Percentiles rank a stretch among this genome's conserved stretches.
Conservation (phyloP, 192 early-diverging fungal genomes). For the Physocladia obscura region DNA sequence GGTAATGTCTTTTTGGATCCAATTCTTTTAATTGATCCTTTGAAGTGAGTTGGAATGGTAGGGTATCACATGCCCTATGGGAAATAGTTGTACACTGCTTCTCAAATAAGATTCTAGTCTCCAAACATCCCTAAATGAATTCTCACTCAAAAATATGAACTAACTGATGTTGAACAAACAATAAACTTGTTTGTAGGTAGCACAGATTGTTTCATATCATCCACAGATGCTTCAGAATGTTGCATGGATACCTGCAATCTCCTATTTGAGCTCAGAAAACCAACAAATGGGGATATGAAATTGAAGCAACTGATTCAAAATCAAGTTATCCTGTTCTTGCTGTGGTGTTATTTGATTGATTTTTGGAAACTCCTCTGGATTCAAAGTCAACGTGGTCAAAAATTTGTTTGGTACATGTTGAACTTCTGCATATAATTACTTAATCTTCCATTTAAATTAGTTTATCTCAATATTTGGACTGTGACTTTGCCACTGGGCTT, state of each 20-base stretch:
- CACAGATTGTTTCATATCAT: conserved; percentile 6
- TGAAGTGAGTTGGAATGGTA: too few species aligned
- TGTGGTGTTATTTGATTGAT: conserved; percentile 5
- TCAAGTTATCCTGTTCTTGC: conserved; percentile 11
- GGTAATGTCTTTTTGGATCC: too few species aligned
- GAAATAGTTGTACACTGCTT: too few species aligned
- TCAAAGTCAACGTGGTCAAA: neutral
- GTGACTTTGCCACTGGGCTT: neutral
- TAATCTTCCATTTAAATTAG: neutral
- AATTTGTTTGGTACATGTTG: neutral
- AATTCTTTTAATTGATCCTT: too few species aligned
- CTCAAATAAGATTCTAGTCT: neutral
- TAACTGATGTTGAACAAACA: neutral
- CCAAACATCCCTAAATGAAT: neutral
- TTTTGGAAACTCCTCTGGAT: conserved; percentile 11
- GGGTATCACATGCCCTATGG: too few species aligned
- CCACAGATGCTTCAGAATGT: conserved; percentile 5
- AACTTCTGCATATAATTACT: neutral
- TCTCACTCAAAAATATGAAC: neutral
- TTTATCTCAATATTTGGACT: neutral
- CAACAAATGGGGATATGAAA: neutral
- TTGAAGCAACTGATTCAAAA: neutral
- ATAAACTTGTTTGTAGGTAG: conserved; percentile 2
- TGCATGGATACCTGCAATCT: conserved; percentile 2
- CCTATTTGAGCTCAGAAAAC: conserved; percentile 8